These are phyloP conservation scores for Coprinopsis strossmayeri DNA, from an alignment of 768 basidiomycete genomes.

Conservation along the genomic window DNA sequence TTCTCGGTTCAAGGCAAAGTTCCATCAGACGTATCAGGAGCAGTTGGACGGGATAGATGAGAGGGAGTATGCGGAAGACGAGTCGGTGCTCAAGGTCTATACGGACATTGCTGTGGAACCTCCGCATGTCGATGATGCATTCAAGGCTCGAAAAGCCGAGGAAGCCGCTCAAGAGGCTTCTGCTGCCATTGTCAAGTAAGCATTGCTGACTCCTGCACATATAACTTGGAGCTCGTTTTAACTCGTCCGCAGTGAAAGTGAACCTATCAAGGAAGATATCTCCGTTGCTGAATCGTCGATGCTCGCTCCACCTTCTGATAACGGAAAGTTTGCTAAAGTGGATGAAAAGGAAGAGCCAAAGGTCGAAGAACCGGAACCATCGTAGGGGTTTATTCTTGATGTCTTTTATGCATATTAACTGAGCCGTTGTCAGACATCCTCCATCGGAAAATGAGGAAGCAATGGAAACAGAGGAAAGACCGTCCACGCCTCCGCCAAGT, in stretches of 20 bases:
- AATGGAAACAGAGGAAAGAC: constrained; percentile 1
- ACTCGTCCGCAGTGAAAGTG: background rate
- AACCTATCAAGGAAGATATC: background rate
- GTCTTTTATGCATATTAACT: background rate
- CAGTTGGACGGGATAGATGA: constrained; percentile 35
- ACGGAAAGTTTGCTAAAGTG: background rate
- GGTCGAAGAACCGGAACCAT: background rate
- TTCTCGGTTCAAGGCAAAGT: constrained; percentile 41
- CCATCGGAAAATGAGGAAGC: background rate
- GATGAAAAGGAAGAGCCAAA: background rate
- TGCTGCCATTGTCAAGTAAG: background rate
- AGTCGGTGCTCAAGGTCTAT: constrained; percentile 17
- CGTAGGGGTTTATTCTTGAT: background rate
- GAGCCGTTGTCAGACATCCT: background rate
- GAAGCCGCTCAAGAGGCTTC: background rate
- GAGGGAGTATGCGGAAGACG: constrained; percentile 29
- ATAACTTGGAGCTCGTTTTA: background rate
- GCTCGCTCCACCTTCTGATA: background rate
- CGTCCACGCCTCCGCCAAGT: constrained; percentile 4
- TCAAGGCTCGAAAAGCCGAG: background rate
- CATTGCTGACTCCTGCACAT: background rate
- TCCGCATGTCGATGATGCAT: constrained; percentile 10
- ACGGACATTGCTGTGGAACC: constrained; percentile 11
- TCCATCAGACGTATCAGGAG: constrained; percentile 36
- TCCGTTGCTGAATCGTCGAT: background rate